Conservation (phyloP, 2,329 filamentous ascomycete species). For the Aspergillus sp. region DNA sequence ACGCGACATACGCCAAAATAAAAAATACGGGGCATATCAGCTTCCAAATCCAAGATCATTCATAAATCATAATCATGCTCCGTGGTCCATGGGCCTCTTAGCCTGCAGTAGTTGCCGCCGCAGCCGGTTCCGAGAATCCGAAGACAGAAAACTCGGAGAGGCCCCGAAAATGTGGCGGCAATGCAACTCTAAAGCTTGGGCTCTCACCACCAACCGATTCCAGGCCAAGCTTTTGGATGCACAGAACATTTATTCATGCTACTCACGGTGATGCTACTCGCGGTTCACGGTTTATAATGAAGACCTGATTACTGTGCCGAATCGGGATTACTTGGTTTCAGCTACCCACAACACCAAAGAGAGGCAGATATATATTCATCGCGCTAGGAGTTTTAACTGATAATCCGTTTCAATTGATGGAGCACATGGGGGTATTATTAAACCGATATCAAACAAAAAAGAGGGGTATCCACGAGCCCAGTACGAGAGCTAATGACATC, state of each 20-base stretch:
- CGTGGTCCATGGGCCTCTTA: too few species aligned
- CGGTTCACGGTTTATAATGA: not conserved
- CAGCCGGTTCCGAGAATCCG: too few species aligned
- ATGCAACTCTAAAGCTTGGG: not conserved
- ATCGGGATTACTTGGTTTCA: not conserved
- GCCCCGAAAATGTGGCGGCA: not conserved
- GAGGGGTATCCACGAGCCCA: slow-evolving; percentile 1
- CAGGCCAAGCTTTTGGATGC: not conserved
- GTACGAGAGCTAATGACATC: not conserved
- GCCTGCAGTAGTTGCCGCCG: too few species aligned
- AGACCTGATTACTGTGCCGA: not conserved
- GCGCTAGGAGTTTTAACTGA: not conserved
- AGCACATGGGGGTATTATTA: not conserved
- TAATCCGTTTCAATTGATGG: not conserved
- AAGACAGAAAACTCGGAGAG: not conserved
- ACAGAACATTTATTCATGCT: not conserved
- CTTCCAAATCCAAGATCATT: too few species aligned
- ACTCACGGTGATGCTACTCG: not conserved
- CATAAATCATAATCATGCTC: too few species aligned
- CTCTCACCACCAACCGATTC: not conserved
- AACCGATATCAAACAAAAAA: not conserved
- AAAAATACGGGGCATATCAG: too few species aligned
- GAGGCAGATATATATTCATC: not conserved
- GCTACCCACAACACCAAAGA: not conserved
- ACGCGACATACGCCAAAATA: too few species aligned